A percentile compares a stretch with the other conserved stretches of the same genome.
phyloP scores from a whole-genome alignment of 176 grass and related monocot genomes.

The Oryza australiensis region DNA sequence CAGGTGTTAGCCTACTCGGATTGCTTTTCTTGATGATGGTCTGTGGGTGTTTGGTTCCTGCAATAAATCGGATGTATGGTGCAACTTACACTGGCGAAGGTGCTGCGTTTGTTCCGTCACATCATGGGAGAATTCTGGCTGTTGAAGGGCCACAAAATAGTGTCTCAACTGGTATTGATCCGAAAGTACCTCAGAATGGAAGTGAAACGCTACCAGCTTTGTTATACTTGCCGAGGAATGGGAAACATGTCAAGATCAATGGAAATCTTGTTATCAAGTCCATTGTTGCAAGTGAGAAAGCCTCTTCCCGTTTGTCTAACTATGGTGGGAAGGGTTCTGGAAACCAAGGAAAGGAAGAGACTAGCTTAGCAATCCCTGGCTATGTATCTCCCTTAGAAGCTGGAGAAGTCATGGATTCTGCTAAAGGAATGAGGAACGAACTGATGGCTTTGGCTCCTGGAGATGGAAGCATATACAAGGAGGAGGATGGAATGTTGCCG shows the following conservation, averaged over 20 bases:
- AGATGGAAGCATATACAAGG: conserved; percentile 40
- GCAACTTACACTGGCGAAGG: conserved; percentile 12
- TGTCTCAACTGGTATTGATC: conserved; percentile 24
- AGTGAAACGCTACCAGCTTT: conserved; percentile 49
- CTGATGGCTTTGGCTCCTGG: conserved; percentile 46
- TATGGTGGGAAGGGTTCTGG: conserved; percentile 31
- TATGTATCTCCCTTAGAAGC: conserved; percentile 30
- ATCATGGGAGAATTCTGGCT: conserved; percentile 54
- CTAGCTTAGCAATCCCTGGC: conserved; percentile 54
- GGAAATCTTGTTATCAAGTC: conserved; percentile 68
- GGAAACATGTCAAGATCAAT: conserved; percentile 75
- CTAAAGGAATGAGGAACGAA: conserved; percentile 34
- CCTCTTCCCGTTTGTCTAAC: conserved; percentile 27
- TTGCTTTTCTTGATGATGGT: conserved; percentile 45
- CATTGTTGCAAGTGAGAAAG: conserved; percentile 60
- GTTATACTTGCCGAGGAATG: conserved; percentile 66
- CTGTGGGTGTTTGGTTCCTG: conserved; percentile 38
- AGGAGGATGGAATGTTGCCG: conserved; percentile 60
- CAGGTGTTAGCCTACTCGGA: conserved; percentile 55
- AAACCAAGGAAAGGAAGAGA: conserved; percentile 38
- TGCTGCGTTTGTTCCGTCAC: background rate
- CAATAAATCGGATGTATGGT: conserved; percentile 34
- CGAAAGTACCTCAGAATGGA: conserved; percentile 10
- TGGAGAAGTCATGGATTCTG: conserved; percentile 33
- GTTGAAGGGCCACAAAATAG: conserved; percentile 38